phyloP scores from a whole-genome alignment of 2,329 filamentous ascomycete species.

The Nemania abortiva region DNA sequence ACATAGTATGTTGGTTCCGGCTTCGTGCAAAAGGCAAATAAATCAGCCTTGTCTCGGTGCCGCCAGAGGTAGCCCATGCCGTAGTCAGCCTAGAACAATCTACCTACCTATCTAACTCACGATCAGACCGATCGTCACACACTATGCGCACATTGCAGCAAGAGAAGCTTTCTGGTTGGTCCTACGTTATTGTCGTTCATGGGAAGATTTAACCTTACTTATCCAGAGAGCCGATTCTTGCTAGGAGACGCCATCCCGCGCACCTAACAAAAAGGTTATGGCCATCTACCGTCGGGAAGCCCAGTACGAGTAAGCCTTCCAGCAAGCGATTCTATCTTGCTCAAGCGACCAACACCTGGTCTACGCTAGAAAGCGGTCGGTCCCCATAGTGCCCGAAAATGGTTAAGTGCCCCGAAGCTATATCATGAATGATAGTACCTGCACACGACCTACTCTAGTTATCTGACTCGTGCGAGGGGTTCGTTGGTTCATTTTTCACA shows the following conservation, averaged over 20 bases:
- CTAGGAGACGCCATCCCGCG: background rate
- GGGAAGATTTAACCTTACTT: background rate
- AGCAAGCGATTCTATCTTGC: constrained; percentile 6
- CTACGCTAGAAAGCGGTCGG: constrained; percentile 1
- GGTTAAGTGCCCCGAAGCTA: constrained; percentile 28
- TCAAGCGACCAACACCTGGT: background rate
- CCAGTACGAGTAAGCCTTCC: background rate
- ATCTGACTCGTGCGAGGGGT: background rate
- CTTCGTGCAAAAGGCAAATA: background rate
- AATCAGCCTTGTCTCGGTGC: background rate
- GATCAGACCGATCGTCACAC: background rate
- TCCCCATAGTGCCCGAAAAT: constrained; percentile 7
- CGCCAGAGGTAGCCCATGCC: background rate
- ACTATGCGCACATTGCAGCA: background rate
- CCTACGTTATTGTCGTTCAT: background rate
- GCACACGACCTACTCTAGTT: background rate
- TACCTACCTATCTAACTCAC: background rate
- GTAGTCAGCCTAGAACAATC: background rate
- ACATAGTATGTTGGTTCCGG: background rate
- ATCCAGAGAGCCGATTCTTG: background rate
- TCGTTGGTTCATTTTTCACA: background rate
- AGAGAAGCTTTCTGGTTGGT: background rate
- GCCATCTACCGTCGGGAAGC: constrained; percentile 5
- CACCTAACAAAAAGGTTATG: background rate
- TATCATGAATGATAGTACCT: constrained; percentile 2